Base-by-base conservation (phyloP, 2,329 filamentous ascomycete genomes). In the Dendryphion nanum region DNA sequence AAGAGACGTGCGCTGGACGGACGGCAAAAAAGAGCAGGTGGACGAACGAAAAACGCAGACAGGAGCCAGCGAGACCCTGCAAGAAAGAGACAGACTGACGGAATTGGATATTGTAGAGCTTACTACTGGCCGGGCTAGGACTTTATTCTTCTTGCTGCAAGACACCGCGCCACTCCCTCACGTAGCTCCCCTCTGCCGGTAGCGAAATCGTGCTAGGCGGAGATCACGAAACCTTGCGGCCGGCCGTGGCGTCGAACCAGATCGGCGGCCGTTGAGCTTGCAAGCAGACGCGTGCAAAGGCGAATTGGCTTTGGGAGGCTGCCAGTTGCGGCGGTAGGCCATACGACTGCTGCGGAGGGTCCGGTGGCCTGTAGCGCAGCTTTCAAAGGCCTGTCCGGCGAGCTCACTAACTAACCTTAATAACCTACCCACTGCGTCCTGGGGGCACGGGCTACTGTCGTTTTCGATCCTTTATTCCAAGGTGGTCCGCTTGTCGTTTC, bases 181-280 rank as follows among this genome's bases (percentile, higher is more conserved):
- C 45, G 48, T 55, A 58, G 55, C 37, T 48, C 44, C 45, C 46
- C 47, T 42, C 44, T 44, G 42, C 41, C 50, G 49, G 53, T 43
- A 55, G 46, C 52, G 47, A 49, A 36, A 37, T 50, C 42, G 33
- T 45, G 38, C 37, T 56, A 52, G 55, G 48, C 44, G 53, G 44
- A 50, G 44, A 51, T 46, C 48, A 47, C 36, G 47, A 56, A 39
- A 48, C 41, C 40, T 45, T 41, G 42, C 35, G 38, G 53, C 47
- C 51, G 42, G 41, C 45, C 49, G 54, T 53, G 45, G 45, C 45
- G 47, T 49, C 44, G 40, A 51, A 41, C 45, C 44, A 53, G 50
- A 50, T 50, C 55, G 37, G 51, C 53, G 48, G 50, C 54, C 51
- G 53, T 57, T 61, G 51, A 44, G 44, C 48, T 47, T 49, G 41